Conservation (phyloP, 2,329 filamentous ascomycete species). For the Lachnellula arida region DNA sequence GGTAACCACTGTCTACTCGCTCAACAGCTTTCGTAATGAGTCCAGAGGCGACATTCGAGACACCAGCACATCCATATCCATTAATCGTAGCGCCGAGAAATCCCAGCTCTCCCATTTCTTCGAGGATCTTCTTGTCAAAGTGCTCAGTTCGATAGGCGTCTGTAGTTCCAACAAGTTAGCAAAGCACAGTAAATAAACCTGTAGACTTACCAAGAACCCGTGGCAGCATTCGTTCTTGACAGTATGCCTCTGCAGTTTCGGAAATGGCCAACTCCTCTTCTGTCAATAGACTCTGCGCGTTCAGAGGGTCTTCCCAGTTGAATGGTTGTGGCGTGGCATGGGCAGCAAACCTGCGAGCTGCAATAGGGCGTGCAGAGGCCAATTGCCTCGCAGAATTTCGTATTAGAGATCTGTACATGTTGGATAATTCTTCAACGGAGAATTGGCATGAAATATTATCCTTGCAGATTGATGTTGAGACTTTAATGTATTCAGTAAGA, state of each 20-base stretch:
- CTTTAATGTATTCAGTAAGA: not conserved
- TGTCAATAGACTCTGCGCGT: constrained; percentile 69
- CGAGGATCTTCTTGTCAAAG: constrained; percentile 79
- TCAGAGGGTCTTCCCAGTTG: constrained; percentile 89
- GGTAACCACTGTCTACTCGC: constrained; percentile 84
- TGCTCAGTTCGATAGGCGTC: constrained; percentile 83
- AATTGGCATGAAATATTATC: constrained; percentile 6
- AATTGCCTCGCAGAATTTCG: constrained; percentile 22
- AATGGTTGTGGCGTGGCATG: constrained; percentile 45
- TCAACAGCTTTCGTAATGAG: constrained; percentile 88
- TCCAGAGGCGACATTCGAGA: constrained; percentile 82
- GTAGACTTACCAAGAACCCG: constrained; percentile 69
- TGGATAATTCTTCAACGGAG: constrained; percentile 7
- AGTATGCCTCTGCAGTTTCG: constrained; percentile 89
- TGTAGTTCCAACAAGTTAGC: constrained; percentile 33
- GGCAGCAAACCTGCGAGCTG: constrained; percentile 25
- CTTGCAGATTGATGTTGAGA: not conserved
- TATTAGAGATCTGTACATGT: constrained; percentile 29
- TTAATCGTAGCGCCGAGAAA: constrained; percentile 80
- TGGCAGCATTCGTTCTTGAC: constrained; percentile 82
- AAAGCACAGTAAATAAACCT: constrained; percentile 12
- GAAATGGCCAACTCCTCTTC: constrained; percentile 88
- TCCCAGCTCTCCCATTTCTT: constrained; percentile 92
- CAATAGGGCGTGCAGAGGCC: constrained; percentile 15
- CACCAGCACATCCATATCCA: constrained; percentile 84